Conservation (phyloP, 768 basidiomycete species). For the Vararia minispora region DNA sequence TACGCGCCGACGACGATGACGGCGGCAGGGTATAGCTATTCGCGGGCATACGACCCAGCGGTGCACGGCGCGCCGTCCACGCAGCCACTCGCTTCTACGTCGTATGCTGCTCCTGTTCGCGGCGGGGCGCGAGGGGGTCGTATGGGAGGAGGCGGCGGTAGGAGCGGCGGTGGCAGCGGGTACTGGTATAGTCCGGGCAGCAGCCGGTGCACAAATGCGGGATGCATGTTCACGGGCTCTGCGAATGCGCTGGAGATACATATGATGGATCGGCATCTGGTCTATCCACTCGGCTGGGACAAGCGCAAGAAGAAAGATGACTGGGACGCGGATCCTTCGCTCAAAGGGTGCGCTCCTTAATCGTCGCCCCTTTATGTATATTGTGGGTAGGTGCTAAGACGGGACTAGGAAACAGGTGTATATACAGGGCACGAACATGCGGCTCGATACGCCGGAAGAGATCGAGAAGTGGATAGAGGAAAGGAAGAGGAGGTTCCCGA, state of each 20-base stretch:
- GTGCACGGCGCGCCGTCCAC: neutral
- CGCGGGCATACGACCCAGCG: constrained; percentile 20
- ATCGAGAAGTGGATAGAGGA: constrained; percentile 83
- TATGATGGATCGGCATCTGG: constrained; percentile 85
- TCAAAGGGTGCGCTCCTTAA: constrained; percentile 51
- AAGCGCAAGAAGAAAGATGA: constrained; percentile 40
- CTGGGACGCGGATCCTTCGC: constrained; percentile 77
- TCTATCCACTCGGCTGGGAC: constrained; percentile 69
- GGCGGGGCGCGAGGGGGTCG: constrained; percentile 1
- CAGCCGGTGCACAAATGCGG: constrained; percentile 44
- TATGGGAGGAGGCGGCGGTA: neutral
- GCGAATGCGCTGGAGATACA: constrained; percentile 64
- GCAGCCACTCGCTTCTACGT: neutral
- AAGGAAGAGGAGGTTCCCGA: constrained; percentile 81
- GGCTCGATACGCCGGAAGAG: constrained; percentile 72
- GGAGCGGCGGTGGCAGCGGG: neutral
- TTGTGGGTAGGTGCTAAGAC: too few species aligned
- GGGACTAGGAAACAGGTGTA: constrained; percentile 62
- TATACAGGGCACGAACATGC: constrained; percentile 70
- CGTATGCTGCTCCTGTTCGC: constrained; percentile 5
- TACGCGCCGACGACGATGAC: constrained; percentile 16
- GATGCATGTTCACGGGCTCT: constrained; percentile 63
- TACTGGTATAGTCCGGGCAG: constrained; percentile 58
- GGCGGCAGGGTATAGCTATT: constrained; percentile 23
- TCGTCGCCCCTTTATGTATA: neutral